phyloP scores from a whole-genome alignment of 1,284 basidiomycete genomes.

The Puccinia novopanici region DNA sequence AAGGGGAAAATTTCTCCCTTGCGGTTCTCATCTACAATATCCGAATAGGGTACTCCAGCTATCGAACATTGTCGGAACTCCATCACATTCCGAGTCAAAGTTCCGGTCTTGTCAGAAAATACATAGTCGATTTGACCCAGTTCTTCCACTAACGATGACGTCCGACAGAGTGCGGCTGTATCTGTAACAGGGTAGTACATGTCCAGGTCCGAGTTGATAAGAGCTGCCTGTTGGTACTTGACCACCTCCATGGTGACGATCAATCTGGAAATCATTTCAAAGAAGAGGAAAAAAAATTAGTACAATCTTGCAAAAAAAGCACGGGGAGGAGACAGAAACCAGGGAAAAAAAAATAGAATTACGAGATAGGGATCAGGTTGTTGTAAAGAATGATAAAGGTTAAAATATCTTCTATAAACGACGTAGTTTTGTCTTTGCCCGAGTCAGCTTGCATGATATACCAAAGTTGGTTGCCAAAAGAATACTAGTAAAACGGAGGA shows the following conservation, averaged over 20 bases:
- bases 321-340: not conserved
- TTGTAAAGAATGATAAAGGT: conserved; percentile 99
- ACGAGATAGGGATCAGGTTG: conserved; percentile 96
- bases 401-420: conserved; percentile 73
- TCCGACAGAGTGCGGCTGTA: conserved; percentile 93
- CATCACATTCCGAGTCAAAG: conserved; percentile 92
- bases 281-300: conserved; percentile 11
- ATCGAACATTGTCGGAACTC: conserved; percentile 91
- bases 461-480: conserved; percentile 37
- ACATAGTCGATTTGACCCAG: conserved; percentile 98
- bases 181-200: conserved; percentile 88
- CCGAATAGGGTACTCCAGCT: conserved; percentile 84
- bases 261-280: conserved; percentile 61
- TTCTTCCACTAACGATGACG: conserved; percentile 95
- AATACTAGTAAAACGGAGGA: conserved; percentile 64
- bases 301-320: not conserved
- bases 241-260: conserved; percentile 99
- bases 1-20: conserved; percentile 64
- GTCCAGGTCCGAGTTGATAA: conserved; percentile 85
- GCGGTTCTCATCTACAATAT: conserved; percentile 79
- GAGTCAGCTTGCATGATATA: conserved; percentile 37
- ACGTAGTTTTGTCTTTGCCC: conserved; percentile 53
- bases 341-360: not conserved
- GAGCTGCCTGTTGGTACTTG: conserved; percentile 93
- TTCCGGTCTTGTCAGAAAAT: conserved; percentile 97